These are phyloP conservation scores for Clarireedia paspali DNA, from an alignment of 2,329 filamentous ascomycete species.

Conservation along the genomic window DNA sequence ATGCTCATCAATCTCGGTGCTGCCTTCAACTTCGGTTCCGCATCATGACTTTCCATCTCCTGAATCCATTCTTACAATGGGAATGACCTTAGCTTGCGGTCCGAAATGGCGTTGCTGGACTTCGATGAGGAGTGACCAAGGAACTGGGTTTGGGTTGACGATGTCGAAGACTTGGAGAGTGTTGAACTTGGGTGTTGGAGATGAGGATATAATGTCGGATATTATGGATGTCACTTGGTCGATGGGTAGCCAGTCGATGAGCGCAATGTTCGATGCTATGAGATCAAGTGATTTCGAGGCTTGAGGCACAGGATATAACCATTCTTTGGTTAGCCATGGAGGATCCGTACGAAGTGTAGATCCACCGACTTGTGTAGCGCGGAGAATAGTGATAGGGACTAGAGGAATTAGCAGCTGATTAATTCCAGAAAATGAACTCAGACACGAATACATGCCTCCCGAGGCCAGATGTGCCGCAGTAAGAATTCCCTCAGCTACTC, in stretches of 20 bases:
- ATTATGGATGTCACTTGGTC: slow-evolving; percentile 21
- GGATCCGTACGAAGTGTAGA: slow-evolving; percentile 32
- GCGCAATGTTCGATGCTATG: not conserved
- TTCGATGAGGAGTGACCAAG: not conserved
- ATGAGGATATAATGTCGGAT: not conserved
- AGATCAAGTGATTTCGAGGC: not conserved
- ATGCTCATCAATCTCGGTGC: not conserved
- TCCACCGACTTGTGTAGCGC: slow-evolving; percentile 41
- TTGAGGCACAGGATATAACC: slow-evolving; percentile 36
- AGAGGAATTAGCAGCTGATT: not conserved
- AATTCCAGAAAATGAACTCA: no score
- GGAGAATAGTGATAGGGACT: slow-evolving; percentile 34
- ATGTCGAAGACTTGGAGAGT: not conserved
- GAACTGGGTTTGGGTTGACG: not conserved
- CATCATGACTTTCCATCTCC: not conserved
- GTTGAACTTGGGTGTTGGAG: not conserved
- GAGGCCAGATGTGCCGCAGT: slow-evolving; percentile 31
- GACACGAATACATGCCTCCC: slow-evolving; percentile 14
- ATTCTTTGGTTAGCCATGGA: slow-evolving; percentile 48
- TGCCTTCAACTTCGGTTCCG: not conserved
- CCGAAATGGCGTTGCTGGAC: not conserved
- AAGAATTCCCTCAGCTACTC: slow-evolving; percentile 32
- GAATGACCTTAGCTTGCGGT: not conserved
- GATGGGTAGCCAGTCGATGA: slow-evolving; percentile 39
- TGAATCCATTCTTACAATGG: not conserved